Base-by-base conservation (phyloP, 2,329 filamentous ascomycete genomes). In the Venturia oleaginea region DNA sequence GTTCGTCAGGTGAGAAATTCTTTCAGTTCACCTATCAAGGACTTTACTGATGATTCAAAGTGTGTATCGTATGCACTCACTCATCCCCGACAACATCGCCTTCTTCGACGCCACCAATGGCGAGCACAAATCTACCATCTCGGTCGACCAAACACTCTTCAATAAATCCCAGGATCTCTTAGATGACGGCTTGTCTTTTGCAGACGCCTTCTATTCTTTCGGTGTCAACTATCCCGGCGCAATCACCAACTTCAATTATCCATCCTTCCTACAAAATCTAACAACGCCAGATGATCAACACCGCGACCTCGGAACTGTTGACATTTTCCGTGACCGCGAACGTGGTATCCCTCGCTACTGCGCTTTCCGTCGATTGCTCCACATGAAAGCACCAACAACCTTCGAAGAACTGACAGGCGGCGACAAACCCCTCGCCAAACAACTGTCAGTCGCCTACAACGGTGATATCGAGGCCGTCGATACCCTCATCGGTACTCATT, bases 141-240 rank as follows among this genome's bases (percentile, higher is more conserved):
- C 74, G 0, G 70, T 73, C 19, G 65, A 68, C 7, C 69, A 74
- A n/a, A 65, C 75, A 13, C 68, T 72, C 5, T 78, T 79, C 62
- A 66, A 70, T 2, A 71, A 73, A 1, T 72, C 77, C 0, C 70
- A 70, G 11, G 69, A 70, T 22, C 74, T 75, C 0, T 65, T 78
- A 22, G 37, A 68, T 17, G 62, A 65, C 17, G 46, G 61, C 10
- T 32, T 71, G 2, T 54, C 64, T 13, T 71, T 72, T 51, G 67
- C 66, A 54, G 70, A 74, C 60, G 48, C 68, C n/a, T 67, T 74
- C 42, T 80, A 80, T 69, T 76, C 75, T 30, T 80, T 80, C 65
- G 78, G 79, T 32, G 76, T 80, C 69, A 79, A 79, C 69, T 77
- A 78, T 66, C 78, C 78, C 0, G 79, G 79, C 59, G 78, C 79